phyloP scores from a whole-genome alignment of 2,329 filamentous ascomycete genomes.

The Bipolaris cookei region DNA sequence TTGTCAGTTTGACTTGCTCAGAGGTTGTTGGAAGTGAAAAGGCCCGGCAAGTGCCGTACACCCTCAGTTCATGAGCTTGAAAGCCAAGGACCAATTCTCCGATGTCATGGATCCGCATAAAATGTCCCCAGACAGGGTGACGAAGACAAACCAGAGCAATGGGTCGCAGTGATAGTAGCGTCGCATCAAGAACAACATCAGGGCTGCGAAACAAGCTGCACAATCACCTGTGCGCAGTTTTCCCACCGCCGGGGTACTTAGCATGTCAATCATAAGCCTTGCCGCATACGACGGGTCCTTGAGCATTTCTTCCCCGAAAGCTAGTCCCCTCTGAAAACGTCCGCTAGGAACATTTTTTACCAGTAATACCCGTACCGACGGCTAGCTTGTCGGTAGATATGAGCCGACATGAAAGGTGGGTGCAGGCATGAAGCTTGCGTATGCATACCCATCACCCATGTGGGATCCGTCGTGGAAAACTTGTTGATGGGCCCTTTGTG shows the following conservation, averaged over 20 bases:
- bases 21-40: conserved; percentile 2
- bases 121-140: neutral
- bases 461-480: neutral
- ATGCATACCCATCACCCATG: neutral
- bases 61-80: neutral
- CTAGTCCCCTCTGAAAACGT: neutral
- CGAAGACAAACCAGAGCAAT: conserved; percentile 1
- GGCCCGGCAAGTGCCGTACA: conserved; percentile 2
- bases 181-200: neutral
- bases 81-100: conserved; percentile 14
- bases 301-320: neutral
- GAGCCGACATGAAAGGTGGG: conserved; percentile 3
- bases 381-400: neutral
- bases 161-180: neutral
- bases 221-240: neutral
- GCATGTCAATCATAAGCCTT: neutral
- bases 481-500: no score
- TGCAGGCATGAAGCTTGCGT: neutral
- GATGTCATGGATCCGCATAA: conserved; percentile 7
- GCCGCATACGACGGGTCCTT: neutral
- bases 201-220: neutral
- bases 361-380: no score
- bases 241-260: conserved; percentile 1
- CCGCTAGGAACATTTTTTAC: neutral
- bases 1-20: neutral